Conservation (phyloP, 2,329 filamentous ascomycete species). For the Anthostomella pinea region DNA sequence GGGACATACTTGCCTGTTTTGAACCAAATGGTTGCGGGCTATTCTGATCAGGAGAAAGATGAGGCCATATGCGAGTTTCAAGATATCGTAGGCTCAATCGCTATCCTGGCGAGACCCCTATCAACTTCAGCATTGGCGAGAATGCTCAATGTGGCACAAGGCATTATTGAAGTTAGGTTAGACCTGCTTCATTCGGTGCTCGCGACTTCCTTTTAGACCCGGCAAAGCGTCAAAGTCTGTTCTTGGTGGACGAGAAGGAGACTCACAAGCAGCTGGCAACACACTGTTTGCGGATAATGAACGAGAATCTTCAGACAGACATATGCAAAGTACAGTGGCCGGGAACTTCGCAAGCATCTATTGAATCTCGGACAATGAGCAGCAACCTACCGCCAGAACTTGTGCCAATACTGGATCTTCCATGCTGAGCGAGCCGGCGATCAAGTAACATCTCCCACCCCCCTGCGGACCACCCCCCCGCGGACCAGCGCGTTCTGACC, state of each 20-base stretch:
- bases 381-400: constrained; percentile 7
- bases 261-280: constrained; percentile 2
- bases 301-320: constrained; percentile 4
- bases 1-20: constrained; percentile 11
- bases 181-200: constrained; percentile 10
- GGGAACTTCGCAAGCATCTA: constrained; percentile 2
- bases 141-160: constrained; percentile 1
- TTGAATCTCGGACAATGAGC: constrained; percentile 3
- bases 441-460: no score
- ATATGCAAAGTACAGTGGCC: constrained; percentile 9
- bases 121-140: constrained; percentile 2
- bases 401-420: constrained; percentile 13
- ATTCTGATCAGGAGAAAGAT: background rate
- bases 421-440: constrained; percentile 4
- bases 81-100: constrained; percentile 8
- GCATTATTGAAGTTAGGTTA: constrained; percentile 1
- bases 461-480: no score
- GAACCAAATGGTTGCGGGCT: constrained; percentile 2
- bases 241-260: constrained; percentile 9
- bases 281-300: constrained; percentile 9
- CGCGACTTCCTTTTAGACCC: constrained; percentile 10
- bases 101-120: constrained; percentile 6
- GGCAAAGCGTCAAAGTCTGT: constrained; percentile 1
- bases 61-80: background rate
- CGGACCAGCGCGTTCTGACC: no score